A percentile compares a stretch with the other conserved stretches of the same genome.
phyloP scores from a whole-genome alignment of 2,329 filamentous ascomycete species.

The Berkeleyomyces rouxiae region DNA sequence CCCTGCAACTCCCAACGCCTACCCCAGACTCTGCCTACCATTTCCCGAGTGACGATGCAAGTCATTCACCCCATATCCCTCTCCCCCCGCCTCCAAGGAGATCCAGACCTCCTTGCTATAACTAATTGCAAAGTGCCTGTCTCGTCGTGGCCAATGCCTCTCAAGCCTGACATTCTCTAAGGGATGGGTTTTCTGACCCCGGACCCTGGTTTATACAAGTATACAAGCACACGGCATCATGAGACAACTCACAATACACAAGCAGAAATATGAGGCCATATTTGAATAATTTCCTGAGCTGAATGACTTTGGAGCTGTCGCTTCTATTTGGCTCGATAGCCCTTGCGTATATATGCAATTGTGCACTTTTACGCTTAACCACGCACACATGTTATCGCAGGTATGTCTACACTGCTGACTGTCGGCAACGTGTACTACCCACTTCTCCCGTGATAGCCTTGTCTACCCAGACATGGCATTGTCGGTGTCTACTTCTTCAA shows the following conservation, averaged over 20 bases:
- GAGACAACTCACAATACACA: neutral
- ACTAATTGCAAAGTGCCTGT: neutral
- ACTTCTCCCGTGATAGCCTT: too few species aligned
- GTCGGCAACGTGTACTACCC: neutral
- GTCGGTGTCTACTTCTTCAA: neutral
- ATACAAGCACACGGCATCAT: neutral
- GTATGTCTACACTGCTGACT: neutral
- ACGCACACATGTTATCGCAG: too few species aligned
- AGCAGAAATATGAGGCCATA: neutral
- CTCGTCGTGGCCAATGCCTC: neutral
- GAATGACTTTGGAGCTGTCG: neutral
- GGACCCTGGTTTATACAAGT: neutral
- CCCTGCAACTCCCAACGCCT: neutral
- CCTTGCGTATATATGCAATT: too few species aligned
- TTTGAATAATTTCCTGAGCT: neutral
- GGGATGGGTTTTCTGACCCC: too few species aligned
- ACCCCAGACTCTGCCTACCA: neutral
- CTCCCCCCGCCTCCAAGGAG: neutral
- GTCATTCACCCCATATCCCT: neutral
- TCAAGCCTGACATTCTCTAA: too few species aligned
- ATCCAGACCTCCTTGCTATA: neutral
- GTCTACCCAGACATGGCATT: constrained; percentile 4
- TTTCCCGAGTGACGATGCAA: neutral
- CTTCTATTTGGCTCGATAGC: too few species aligned
- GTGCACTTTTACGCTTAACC: too few species aligned